Evolutionary conservation across 2,329 filamentous ascomycete species (phyloP).

Genomic region (Xylariaceae sp.): DNA sequence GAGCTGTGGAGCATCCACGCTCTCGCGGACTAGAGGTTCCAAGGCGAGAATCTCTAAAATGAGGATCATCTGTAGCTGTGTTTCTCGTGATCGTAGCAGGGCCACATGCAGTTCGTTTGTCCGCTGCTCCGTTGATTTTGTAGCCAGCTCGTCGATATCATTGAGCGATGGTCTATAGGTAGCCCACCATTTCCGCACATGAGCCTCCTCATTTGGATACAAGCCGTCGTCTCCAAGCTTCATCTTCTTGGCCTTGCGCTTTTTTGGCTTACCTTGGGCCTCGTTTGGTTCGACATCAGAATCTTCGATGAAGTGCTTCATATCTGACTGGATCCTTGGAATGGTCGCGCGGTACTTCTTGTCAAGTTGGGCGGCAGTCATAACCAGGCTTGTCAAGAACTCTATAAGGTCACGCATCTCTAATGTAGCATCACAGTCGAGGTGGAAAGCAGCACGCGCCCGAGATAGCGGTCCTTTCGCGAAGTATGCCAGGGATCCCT

Average conservation of each 20-base stretch:
- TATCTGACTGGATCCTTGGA: constrained; percentile 54
- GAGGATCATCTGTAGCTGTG: constrained; percentile 73
- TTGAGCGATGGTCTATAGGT: constrained; percentile 46
- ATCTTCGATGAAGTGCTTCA: constrained; percentile 52
- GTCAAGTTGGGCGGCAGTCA: constrained; percentile 63
- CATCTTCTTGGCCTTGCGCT: constrained; percentile 56
- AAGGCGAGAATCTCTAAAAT: constrained; percentile 72
- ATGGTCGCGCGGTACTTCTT: constrained; percentile 74
- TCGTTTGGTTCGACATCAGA: constrained; percentile 47
- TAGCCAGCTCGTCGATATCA: constrained; percentile 43
- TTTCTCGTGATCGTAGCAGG: constrained; percentile 67
- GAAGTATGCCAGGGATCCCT: constrained; percentile 78
- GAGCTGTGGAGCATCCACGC: constrained; percentile 42
- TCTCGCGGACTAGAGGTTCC: constrained; percentile 45
- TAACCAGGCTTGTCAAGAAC: constrained; percentile 64
- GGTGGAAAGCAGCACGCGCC: constrained; percentile 64
- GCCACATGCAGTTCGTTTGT: constrained; percentile 59
- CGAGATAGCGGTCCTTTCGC: constrained; percentile 75
- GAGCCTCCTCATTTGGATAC: constrained; percentile 60
- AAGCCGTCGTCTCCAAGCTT: constrained; percentile 64
- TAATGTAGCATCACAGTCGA: constrained; percentile 55
- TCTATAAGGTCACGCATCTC: constrained; percentile 59
- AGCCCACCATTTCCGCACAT: constrained; percentile 67
- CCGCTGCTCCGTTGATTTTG: constrained; percentile 36
- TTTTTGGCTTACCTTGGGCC: constrained; percentile 39